Base-by-base conservation (phyloP, 345 rosid species). In the Raphanus sativus region DNA sequence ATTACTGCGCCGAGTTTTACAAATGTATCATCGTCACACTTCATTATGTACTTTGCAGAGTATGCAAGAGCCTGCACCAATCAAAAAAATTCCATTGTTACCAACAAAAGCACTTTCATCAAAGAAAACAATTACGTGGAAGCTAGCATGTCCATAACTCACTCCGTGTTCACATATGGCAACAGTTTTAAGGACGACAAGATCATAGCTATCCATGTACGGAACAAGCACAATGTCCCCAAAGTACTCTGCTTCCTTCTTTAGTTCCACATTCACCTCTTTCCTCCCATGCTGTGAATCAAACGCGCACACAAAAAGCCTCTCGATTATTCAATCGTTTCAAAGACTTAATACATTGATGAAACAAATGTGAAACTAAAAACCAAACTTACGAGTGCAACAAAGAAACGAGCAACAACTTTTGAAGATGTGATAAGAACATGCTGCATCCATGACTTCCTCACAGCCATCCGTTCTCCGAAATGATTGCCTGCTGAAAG, bases 111-210 rank as follows among this genome's bases (percentile, higher is more conserved):
- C 73, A 72, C 13, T 66, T 40, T n/a, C 61, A 42, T 50, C 11
- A 68, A 29, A 11, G 38, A 71, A 21, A 21, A 66, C 63, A 1
- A 34, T 55, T 65, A 26, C 45, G 68, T 10, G 3, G 56, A 77
- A 65, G 30, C 30, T 28, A 28, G 75, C 36, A 63, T 54, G 59
- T 36, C 70, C 29, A 81, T 36, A 40, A 79, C 92, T 81, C 84
- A 94, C 97, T 89, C 97, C 97, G 77, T 89, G 86, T 89, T 94
- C 97, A 55, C 97, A 94, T 62, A 94, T 94, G 54, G 98, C 97
- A 84, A 91, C 91, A 55, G 98, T 94, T 83, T 94, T 94, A 64
- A 94, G 82, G 7, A 94, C 98, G 16, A 92, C 97, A 52, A 94
- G 97, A 81, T 94, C 98, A 68, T 94, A 94, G 83, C 87, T 92